Evolutionary conservation across 192 early-diverging fungal genomes (phyloP).

Genomic region (Backusella circina): DNA sequence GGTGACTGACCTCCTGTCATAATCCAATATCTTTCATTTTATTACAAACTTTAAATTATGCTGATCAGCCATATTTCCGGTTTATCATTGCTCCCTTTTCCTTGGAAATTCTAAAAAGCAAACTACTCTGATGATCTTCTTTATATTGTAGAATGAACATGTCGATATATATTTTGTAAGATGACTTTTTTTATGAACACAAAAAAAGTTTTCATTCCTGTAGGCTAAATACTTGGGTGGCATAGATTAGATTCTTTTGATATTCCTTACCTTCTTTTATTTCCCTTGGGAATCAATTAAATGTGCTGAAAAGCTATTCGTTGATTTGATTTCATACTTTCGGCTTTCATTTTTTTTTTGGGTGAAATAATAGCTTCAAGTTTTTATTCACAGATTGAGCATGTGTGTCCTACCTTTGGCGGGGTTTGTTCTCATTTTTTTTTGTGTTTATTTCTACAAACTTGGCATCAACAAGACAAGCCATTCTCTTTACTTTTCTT

Average conservation of each 20-base stretch:
- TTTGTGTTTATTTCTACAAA: neutral
- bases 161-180: neutral
- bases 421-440: neutral
- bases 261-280: neutral
- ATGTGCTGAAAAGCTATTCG: neutral
- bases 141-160: neutral
- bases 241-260: neutral
- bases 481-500: neutral
- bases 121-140: neutral
- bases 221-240: neutral
- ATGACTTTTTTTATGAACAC: neutral
- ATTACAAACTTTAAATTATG: neutral
- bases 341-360: neutral
- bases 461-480: neutral
- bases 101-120: neutral
- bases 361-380: neutral
- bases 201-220: neutral
- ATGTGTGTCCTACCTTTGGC: neutral
- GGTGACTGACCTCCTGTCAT: too few species aligned
- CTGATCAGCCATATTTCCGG: neutral
- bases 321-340: neutral
- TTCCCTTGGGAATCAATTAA: neutral
- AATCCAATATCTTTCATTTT: too few species aligned
- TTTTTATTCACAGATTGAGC: neutral
- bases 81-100: neutral